Percentiles rank a stretch among this genome's conserved stretches.
Conservation (phyloP, 495 filamentous ascomycete genomes). For the Neurospora discreta region DNA sequence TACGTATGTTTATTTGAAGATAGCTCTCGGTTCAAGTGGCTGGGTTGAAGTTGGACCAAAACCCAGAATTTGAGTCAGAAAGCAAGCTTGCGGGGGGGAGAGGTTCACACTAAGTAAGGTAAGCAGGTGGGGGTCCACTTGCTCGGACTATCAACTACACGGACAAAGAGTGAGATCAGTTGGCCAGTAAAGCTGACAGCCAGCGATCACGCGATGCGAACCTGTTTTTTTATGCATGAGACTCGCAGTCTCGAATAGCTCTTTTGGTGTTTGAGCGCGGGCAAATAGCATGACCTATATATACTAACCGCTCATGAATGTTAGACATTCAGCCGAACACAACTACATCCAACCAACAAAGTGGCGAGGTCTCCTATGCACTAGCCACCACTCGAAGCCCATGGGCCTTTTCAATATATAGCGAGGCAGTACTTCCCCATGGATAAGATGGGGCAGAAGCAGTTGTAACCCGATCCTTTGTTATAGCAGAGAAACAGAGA, state of each 20-base stretch:
- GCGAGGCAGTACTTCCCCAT: neutral
- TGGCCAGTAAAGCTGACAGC: neutral
- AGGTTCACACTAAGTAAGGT: neutral
- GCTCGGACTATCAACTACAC: neutral
- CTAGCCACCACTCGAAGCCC: neutral
- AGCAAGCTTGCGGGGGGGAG: neutral
- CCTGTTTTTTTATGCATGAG: neutral
- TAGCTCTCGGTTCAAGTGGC: neutral
- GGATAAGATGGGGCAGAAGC: neutral
- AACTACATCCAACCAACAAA: neutral
- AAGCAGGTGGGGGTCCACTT: neutral
- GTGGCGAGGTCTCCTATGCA: neutral
- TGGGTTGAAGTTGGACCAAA: neutral
- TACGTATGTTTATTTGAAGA: neutral
- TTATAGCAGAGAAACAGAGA: neutral
- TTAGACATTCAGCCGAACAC: neutral
- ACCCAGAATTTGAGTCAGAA: neutral
- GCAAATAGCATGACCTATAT: neutral
- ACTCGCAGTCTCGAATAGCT: neutral
- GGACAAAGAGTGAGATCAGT: neutral
- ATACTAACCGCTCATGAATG: neutral
- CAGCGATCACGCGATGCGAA: neutral
- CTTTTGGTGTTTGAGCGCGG: neutral
- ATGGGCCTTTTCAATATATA: neutral
- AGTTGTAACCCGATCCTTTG: neutral